These are phyloP conservation scores for Ambrosia trifida DNA, from an alignment of 129 eudicot species.

Conservation along the genomic window DNA sequence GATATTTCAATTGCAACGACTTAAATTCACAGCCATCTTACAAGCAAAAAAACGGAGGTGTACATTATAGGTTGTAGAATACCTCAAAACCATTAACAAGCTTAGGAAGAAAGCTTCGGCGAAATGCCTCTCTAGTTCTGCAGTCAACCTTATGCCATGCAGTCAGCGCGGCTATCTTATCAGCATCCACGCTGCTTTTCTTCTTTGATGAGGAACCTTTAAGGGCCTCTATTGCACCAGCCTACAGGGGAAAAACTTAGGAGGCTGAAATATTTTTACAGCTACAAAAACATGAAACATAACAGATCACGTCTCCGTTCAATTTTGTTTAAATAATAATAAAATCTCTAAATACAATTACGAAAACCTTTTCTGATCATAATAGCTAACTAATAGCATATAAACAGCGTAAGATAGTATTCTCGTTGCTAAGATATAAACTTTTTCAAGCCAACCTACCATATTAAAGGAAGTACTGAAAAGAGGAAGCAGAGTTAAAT, in stretches of 20 bases:
- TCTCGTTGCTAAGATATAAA: background rate
- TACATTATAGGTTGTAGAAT: background rate
- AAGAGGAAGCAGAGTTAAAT: slow-evolving; percentile 5
- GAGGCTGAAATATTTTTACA: background rate
- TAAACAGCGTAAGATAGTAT: background rate
- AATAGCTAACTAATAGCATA: background rate
- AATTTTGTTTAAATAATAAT: background rate
- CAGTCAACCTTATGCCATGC: slow-evolving; percentile 95
- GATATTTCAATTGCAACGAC: background rate
- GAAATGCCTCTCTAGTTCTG: slow-evolving; percentile 89
- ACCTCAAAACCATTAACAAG: slow-evolving; percentile 79
- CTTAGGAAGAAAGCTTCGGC: slow-evolving; percentile 75
- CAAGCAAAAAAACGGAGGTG: background rate
- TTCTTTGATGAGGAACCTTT: slow-evolving; percentile 51
- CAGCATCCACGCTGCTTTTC: slow-evolving; percentile 56
- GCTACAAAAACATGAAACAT: background rate
- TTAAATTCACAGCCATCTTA: background rate
- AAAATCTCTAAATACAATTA: background rate
- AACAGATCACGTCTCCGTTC: background rate
- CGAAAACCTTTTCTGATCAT: background rate
- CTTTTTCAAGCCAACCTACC: slow-evolving; percentile 16
- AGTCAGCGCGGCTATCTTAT: slow-evolving; percentile 71
- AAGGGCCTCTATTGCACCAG: slow-evolving; percentile 48
- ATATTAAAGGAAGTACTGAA: background rate
- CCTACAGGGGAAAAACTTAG: slow-evolving; percentile 35